Conservation (phyloP, 2,329 filamentous ascomycete genomes). For the Fusarium sp. region DNA sequence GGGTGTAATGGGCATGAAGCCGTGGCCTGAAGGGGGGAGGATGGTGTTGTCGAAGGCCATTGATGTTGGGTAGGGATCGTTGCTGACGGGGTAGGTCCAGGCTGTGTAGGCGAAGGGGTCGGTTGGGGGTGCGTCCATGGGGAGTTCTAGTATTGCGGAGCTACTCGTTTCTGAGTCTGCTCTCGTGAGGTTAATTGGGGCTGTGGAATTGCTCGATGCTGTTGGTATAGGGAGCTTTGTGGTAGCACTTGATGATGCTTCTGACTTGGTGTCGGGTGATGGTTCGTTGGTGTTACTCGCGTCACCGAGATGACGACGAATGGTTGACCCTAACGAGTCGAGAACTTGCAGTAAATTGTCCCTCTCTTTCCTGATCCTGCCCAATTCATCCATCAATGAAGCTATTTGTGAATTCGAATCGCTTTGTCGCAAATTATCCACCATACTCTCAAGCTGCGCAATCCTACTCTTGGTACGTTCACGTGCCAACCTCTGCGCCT, state of each 20-base stretch:
- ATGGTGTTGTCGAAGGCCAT: slow-evolving; percentile 24
- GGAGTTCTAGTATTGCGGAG: slow-evolving; percentile 17
- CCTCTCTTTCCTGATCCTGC: slow-evolving; percentile 43
- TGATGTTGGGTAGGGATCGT: slow-evolving; percentile 6
- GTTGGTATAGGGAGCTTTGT: background rate
- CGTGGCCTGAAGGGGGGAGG: slow-evolving; percentile 1
- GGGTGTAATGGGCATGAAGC: background rate
- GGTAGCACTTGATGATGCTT: background rate
- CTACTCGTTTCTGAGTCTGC: slow-evolving; percentile 15
- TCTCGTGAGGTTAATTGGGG: background rate
- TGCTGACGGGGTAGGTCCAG: slow-evolving; percentile 14
- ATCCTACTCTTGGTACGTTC: slow-evolving; percentile 51
- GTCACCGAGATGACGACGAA: slow-evolving; percentile 34
- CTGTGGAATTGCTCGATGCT: background rate
- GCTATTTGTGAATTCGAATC: slow-evolving; percentile 44
- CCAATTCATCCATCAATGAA: slow-evolving; percentile 45
- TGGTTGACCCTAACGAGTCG: slow-evolving; percentile 27
- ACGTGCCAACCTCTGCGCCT: slow-evolving; percentile 49
- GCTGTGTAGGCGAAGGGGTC: slow-evolving; percentile 14
- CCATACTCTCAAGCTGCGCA: slow-evolving; percentile 47
- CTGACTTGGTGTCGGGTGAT: background rate
- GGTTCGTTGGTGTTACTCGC: background rate
- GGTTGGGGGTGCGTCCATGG: slow-evolving; percentile 5
- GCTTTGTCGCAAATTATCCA: slow-evolving; percentile 43
- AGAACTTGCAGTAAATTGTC: slow-evolving; percentile 36